A percentile compares a stretch with the other conserved stretches of the same genome.
phyloP scores from a whole-genome alignment of 2,329 filamentous ascomycete genomes.

The Tolypocladium cylindrosporum region DNA sequence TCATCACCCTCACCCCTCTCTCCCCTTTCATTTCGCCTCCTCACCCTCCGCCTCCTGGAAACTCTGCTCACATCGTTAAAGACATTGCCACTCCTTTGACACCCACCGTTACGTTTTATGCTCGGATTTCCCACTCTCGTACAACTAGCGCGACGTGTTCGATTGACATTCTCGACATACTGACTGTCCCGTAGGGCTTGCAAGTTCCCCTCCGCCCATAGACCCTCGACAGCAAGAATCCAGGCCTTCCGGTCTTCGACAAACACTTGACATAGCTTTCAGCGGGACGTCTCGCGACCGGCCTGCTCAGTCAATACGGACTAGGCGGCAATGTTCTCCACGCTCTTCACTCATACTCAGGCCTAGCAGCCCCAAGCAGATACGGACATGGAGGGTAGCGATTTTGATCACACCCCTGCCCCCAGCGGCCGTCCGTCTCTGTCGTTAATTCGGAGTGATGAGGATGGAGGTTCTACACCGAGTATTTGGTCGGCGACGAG shows the following conservation, averaged over 20 bases:
- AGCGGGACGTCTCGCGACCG: not conserved
- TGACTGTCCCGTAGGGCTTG: not conserved
- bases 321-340: constrained; percentile 6
- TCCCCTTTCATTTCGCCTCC: not conserved
- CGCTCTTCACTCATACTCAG: constrained; percentile 11
- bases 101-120: not conserved
- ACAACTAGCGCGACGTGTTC: not conserved
- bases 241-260: not conserved
- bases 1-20: not conserved
- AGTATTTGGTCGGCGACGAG: constrained; percentile 4
- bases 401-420: constrained; percentile 23
- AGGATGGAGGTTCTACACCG: not conserved
- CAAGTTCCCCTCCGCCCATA: too few relatives aligned
- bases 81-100: not conserved
- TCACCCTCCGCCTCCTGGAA: not conserved
- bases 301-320: not conserved
- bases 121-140: not conserved
- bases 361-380: constrained; percentile 9
- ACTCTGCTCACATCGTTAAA: not conserved
- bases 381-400: constrained; percentile 11
- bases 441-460: constrained; percentile 8
- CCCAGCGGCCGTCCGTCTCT: constrained; percentile 19
- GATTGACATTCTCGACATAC: not conserved
- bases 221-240: not conserved
- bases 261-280: not conserved